phyloP scores from a whole-genome alignment of 208 protist genomes.

The Acanthamoeba quina region DNA sequence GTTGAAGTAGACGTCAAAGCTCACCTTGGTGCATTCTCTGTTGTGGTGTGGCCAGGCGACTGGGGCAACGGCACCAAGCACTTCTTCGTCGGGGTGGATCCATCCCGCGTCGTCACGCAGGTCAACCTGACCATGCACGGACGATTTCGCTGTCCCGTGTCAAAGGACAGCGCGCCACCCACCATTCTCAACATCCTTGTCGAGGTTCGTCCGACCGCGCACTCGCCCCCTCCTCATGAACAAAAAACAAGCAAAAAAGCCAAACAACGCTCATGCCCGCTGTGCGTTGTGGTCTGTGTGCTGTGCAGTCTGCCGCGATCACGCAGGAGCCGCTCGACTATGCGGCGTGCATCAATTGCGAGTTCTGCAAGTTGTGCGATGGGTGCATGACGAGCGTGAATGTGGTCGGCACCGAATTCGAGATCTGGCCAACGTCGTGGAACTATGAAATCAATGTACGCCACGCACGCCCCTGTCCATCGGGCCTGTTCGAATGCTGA shows the following conservation, averaged over 20 bases:
- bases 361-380: constrained; percentile 44
- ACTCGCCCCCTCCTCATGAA: neutral
- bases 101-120: constrained; percentile 45
- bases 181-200: constrained; percentile 69
- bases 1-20: neutral
- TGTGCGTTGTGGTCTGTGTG: neutral
- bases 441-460: constrained; percentile 52
- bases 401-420: constrained; percentile 57
- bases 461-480: neutral
- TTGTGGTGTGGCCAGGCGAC: neutral
- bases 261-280: neutral
- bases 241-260: neutral
- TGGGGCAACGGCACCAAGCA: constrained; percentile 69
- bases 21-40: neutral
- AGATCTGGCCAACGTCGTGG: constrained; percentile 5
- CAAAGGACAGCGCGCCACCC: neutral
- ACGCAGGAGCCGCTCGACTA: constrained; percentile 45
- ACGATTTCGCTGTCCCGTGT: constrained; percentile 16
- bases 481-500: neutral
- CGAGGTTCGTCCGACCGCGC: neutral
- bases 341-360: constrained; percentile 17
- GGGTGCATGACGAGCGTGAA: neutral
- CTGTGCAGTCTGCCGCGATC: neutral
- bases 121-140: constrained; percentile 73
- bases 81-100: constrained; percentile 42